These are phyloP conservation scores for Coemansia sp. DNA, from an alignment of 192 early-diverging fungal species.

Conservation along the genomic window DNA sequence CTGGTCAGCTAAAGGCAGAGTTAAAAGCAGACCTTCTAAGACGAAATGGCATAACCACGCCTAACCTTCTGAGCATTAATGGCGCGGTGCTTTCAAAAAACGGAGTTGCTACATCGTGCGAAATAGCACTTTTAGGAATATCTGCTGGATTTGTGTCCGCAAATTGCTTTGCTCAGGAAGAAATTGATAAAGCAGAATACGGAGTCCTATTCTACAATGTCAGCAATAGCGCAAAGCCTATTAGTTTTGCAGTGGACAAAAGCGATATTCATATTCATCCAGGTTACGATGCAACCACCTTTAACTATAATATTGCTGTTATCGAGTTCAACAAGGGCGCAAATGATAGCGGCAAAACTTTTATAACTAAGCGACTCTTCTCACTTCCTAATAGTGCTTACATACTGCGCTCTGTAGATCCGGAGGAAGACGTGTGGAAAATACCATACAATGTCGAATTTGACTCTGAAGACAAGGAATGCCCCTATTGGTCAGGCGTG, in stretches of 20 bases:
- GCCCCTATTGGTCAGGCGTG: neutral
- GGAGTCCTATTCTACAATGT: neutral
- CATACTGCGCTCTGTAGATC: neutral
- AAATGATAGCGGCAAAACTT: neutral
- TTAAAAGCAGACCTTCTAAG: neutral
- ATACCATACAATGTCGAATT: neutral
- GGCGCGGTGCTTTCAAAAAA: neutral
- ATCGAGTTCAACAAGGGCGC: constrained; percentile 8
- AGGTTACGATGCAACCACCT: neutral
- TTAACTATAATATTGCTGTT: constrained; percentile 4
- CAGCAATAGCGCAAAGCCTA: neutral
- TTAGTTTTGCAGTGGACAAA: neutral
- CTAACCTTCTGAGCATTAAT: neutral
- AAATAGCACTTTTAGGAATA: constrained; percentile 6
- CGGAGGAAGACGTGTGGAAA: neutral
- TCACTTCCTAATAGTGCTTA: neutral
- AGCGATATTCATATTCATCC: constrained; percentile 6
- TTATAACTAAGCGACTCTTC: neutral
- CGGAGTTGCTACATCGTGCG: neutral
- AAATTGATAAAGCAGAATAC: neutral
- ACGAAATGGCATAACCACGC: neutral
- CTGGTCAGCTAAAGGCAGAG: neutral
- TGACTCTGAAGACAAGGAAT: neutral
- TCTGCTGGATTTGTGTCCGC: constrained; percentile 4
- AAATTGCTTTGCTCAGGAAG: neutral